phyloP scores from a whole-genome alignment of 83 land plant genomes.

The Thuja plicata region DNA sequence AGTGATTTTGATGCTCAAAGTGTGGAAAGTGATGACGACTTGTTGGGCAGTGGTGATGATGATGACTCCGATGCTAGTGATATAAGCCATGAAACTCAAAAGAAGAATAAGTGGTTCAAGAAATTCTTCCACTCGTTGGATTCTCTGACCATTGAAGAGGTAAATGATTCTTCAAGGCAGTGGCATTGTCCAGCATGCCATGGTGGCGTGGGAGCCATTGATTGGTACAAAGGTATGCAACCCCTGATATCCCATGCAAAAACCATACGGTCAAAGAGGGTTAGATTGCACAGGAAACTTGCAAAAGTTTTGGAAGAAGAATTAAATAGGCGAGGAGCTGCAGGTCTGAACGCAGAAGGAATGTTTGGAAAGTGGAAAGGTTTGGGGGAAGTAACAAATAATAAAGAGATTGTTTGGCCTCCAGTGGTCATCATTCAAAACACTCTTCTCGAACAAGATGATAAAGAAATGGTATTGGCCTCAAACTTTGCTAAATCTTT shows the following conservation, averaged over 20 bases:
- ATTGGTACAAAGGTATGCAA: slow-evolving; percentile 26
- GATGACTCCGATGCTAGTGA: slow-evolving; percentile 19
- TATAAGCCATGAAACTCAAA: slow-evolving; percentile 13
- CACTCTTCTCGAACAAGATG: slow-evolving; percentile 18
- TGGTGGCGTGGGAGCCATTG: slow-evolving; percentile 26
- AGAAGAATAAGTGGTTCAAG: slow-evolving; percentile 19
- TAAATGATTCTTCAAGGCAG: slow-evolving; percentile 10
- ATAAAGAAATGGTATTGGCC: slow-evolving; percentile 16
- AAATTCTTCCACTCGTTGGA: slow-evolving; percentile 16
- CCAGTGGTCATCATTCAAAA: slow-evolving; percentile 24
- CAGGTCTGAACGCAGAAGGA: slow-evolving; percentile 3
- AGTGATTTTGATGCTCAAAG: not conserved
- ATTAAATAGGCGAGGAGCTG: slow-evolving; percentile 17
- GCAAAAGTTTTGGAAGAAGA: slow-evolving; percentile 18
- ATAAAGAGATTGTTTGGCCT: slow-evolving; percentile 24
- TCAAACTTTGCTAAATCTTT: not conserved
- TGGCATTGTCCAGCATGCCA: slow-evolving; percentile 29
- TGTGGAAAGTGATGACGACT: slow-evolving; percentile 11
- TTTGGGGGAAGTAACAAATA: slow-evolving; percentile 3
- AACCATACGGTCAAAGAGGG: slow-evolving; percentile 21
- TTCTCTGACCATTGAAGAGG: slow-evolving; percentile 14
- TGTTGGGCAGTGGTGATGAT: not conserved
- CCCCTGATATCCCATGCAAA: slow-evolving; percentile 21
- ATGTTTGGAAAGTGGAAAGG: slow-evolving; percentile 22
- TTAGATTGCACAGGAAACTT: slow-evolving; percentile 21